A percentile compares a stretch with the other conserved stretches of the same genome.
Evolutionary conservation across 768 basidiomycete species (phyloP).

Genomic region (Cubamyces lactineus): DNA sequence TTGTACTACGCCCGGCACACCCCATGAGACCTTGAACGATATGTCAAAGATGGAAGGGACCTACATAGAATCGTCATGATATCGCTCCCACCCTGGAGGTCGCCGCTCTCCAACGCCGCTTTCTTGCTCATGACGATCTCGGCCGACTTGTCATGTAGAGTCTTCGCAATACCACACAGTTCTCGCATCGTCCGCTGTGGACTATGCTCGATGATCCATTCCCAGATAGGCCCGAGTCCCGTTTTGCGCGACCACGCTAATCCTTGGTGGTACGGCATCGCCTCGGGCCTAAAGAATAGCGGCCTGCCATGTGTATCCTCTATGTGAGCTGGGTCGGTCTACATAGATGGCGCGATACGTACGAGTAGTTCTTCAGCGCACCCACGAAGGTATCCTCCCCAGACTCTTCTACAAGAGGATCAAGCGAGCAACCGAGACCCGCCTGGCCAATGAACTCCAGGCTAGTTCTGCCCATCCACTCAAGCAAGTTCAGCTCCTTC

Average conservation of each 20-base stretch:
- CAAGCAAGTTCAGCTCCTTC: constrained; percentile 4
- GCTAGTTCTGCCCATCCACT: background rate
- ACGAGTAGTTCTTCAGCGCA: constrained; percentile 34
- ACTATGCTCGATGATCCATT: constrained; percentile 44
- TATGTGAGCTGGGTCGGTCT: too few species aligned
- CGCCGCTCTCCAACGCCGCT: constrained; percentile 28
- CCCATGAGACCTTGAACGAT: too few species aligned
- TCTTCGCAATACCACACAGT: constrained; percentile 47
- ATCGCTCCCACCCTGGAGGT: constrained; percentile 41
- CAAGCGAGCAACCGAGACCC: constrained; percentile 3
- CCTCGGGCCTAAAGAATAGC: background rate
- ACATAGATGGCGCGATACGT: background rate
- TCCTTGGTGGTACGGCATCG: constrained; percentile 46
- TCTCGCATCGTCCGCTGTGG: constrained; percentile 44
- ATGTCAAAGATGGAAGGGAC: constrained; percentile 10
- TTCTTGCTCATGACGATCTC: constrained; percentile 45
- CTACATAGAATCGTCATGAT: constrained; percentile 51
- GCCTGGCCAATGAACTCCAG: constrained; percentile 10
- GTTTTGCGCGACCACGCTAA: constrained; percentile 46
- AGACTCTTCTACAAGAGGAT: constrained; percentile 2
- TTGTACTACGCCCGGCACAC: constrained; percentile 35
- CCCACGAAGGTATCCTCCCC: background rate
- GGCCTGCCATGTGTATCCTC: background rate
- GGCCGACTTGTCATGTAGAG: constrained; percentile 46
- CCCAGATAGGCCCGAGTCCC: constrained; percentile 44